Base-by-base conservation (phyloP, 2,329 filamentous ascomycete species). In the Alternaria tenuissima region DNA sequence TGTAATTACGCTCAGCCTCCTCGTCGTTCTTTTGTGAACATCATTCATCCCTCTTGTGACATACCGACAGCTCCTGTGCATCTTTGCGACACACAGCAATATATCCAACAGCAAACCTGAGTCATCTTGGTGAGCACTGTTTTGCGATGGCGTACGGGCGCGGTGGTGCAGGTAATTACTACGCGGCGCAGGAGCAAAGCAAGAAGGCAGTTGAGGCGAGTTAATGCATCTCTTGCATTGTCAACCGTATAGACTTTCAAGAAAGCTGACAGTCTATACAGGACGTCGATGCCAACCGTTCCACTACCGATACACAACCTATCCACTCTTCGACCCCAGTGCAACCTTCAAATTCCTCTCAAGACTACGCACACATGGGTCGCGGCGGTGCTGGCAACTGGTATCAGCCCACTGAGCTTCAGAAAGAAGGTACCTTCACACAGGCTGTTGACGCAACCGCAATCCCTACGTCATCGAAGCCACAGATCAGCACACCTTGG, bases 311-410 rank as follows among this genome's bases (percentile, higher is more conserved):
- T 28, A 39, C 61, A 41, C 48, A 61, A 18, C 7, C 57, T 12
- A 28, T 58, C 46, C 43, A 59, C 18, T 55, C 71, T 41, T 55
- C 65, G 24, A 34, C 64, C 9, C 44, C 63, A 20, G 43, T 60
- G 46, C 62, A 64, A 28, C 59, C 68, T 38, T 56, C 67, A 44
- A 73, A 54, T 22, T 46, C 62, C n/a, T 47, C 66, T 9, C 76
- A 77, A 63, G 73, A 79, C 54, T 82, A 82, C 65, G 79, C 80
- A 5, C 79, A 81, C 62, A 79, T 73, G 52, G 81, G 81, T 36
- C 75, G 81, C 41, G 81, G 81, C 41, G 82, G 82, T 39, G 78
- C 79, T 5, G 82, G 81, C 3, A 83, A 84, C 69, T 82, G 76
- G 73, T 83, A 81, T 66, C 76, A 78, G 41, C 81, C 81, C 28